A percentile compares a stretch with the other conserved stretches of the same genome.
Conservation (phyloP, 164 flowering plant genomes). For the Brasenia schreberi region DNA sequence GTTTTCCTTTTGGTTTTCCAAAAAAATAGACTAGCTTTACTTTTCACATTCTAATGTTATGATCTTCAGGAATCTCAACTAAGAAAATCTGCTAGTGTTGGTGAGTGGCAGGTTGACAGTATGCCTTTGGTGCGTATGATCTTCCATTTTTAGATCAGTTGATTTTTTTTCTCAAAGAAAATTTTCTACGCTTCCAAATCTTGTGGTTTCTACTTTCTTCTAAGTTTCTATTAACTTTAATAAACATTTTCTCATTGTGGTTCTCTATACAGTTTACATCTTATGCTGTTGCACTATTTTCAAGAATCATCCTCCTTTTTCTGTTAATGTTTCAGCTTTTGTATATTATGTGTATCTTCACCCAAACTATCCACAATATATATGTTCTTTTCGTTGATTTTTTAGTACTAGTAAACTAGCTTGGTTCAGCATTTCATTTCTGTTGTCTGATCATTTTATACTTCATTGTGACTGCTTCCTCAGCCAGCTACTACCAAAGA, state of each 20-base stretch:
- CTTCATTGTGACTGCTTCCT: not conserved
- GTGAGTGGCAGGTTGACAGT: slow-evolving; percentile 74
- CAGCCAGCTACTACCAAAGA: slow-evolving; percentile 50
- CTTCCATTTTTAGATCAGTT: not conserved
- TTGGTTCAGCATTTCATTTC: not conserved
- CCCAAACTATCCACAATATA: not conserved
- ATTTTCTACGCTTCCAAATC: no score
- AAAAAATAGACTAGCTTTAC: slow-evolving; percentile 1
- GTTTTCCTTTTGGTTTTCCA: not conserved
- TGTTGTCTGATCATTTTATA: not conserved
- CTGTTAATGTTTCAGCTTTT: no score
- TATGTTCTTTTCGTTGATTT: no score
- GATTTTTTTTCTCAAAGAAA: no score
- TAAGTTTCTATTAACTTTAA: no score
- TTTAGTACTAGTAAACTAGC: not conserved
- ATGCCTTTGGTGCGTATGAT: slow-evolving; percentile 42
- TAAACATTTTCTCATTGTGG: no score
- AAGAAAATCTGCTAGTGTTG: slow-evolving; percentile 95
- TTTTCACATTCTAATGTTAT: slow-evolving; percentile 7
- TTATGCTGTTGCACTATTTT: no score
- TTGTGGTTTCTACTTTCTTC: no score
- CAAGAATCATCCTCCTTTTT: no score
- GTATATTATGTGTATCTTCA: no score
- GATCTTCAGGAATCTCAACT: slow-evolving; percentile 68
- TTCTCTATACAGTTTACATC: no score